Percentiles rank a stretch among this genome's conserved stretches.
Evolutionary conservation across 192 early-diverging fungal genomes (phyloP).

Genomic region (Dissophora ornata): DNA sequence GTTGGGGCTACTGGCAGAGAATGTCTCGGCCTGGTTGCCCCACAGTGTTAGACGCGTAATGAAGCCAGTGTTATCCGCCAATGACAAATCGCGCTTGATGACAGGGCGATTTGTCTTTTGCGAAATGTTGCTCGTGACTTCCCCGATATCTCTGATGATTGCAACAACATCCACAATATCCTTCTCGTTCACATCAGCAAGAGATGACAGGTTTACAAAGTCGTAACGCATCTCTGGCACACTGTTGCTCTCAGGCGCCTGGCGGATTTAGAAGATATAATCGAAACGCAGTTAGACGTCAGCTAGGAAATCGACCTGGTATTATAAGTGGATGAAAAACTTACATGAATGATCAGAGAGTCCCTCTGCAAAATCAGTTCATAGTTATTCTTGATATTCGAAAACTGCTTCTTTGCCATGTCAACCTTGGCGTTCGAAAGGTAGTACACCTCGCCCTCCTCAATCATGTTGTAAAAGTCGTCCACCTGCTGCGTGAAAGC

Average conservation of each 20-base stretch:
- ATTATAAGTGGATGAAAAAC: background rate
- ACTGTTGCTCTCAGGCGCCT: constrained; percentile 65
- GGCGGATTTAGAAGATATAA: background rate
- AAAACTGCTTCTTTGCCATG: constrained; percentile 87
- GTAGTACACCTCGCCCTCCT: constrained; percentile 85
- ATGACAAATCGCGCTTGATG: constrained; percentile 82
- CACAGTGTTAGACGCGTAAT: constrained; percentile 86
- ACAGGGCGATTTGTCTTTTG: constrained; percentile 70
- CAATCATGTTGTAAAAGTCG: constrained; percentile 77
- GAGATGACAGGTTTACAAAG: constrained; percentile 74
- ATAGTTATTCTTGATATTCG: constrained; percentile 89
- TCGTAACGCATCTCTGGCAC: constrained; percentile 71
- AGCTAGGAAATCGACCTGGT: no score
- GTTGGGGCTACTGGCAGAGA: constrained; percentile 53
- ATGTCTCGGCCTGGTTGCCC: constrained; percentile 83
- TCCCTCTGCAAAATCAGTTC: constrained; percentile 85
- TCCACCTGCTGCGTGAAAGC: constrained; percentile 92
- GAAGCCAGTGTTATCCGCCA: constrained; percentile 82
- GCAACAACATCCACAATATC: constrained; percentile 80
- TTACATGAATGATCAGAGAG: constrained; percentile 69
- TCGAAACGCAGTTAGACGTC: background rate
- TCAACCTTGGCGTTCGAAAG: constrained; percentile 84
- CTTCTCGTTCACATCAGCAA: constrained; percentile 79
- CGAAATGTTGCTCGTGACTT: constrained; percentile 68
- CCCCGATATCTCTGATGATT: constrained; percentile 73